Evolutionary conservation across 495 filamentous ascomycete species (phyloP), one percentile per base, ranked within the genome.

Genomic region (Hypoxylon perforatum): DNA sequence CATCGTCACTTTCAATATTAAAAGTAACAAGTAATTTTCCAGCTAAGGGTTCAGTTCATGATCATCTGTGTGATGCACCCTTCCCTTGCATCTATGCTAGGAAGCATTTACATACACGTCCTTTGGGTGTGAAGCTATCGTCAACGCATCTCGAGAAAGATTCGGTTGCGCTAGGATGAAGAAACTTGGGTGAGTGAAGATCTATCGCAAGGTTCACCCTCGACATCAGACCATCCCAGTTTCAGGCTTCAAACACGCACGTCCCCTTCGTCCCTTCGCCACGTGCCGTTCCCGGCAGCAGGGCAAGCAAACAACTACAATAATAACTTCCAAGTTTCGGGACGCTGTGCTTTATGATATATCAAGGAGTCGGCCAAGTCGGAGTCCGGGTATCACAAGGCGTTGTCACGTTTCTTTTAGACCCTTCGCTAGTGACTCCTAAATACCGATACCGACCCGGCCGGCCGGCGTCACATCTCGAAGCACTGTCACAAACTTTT

Each of bases 211-310:
- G 61, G 66, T 69, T 35, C 46, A 22, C 54, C 48, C 39, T 60
- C 17, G 45, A 55, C 45, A 65, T 69, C 60, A 69, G 60, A 61
- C 66, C 39, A 30, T 45, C 56, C 33, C 18, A 53, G 66, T 69
- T 69, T 69, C 66, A 69, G 51, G 45, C 66, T 61, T 65, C 61
- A 69, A 60, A 69, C 66, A 61, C 50, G 54, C 42, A 69, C 50
- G 39, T 55, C 61, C 61, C 54, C 63, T 38, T 3, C 50, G 39
- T 55, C 61, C 61, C 54, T 68, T 38, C 6, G 25, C 65, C 65
- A 63, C 65, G 58, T 68, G 65, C 59, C 14, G 5, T 50, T 17
- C 35, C 52, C 41, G 28, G 41, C 15, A 63, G 23, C 36, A 19
- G 55, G 39, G 25, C 18, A 12, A 19, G 45, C 25, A 50, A 45